A percentile compares a stretch with the other conserved stretches of the same genome.
Evolutionary conservation across 441 rosid species (phyloP).

Genomic region (Pelargonium citronellum): DNA sequence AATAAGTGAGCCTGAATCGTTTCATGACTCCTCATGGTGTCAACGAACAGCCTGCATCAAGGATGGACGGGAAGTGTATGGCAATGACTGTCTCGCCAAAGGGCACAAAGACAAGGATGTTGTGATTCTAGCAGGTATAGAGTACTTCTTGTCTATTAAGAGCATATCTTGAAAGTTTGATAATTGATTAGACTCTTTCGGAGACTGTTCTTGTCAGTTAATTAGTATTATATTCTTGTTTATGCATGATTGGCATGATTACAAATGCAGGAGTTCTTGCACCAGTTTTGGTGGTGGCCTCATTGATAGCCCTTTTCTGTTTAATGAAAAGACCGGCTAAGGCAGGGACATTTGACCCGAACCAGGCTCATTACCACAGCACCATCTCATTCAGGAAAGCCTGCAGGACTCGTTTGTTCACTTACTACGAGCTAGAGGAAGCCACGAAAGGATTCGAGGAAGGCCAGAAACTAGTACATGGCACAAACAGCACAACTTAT

Average conservation of each 20-base stretch:
- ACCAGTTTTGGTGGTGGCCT: conserved; percentile 38
- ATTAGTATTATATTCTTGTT: too few species aligned
- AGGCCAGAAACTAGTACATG: conserved; percentile 41
- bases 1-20: too few species aligned
- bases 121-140: conserved; percentile 52
- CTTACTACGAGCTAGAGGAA: conserved; percentile 61
- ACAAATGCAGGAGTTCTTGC: conserved; percentile 48
- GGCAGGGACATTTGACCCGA: conserved; percentile 27
- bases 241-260: not conserved
- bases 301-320: conserved; percentile 44
- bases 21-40: too few species aligned
- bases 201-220: too few species aligned
- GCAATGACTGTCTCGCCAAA: conserved; percentile 38
- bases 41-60: conserved; percentile 48
- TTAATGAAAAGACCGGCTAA: conserved; percentile 44
- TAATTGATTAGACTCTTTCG: too few species aligned
- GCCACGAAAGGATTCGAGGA: conserved; percentile 60
- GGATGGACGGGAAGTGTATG: conserved; percentile 49
- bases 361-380: conserved; percentile 33
- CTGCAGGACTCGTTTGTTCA: conserved; percentile 52
- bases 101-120: conserved; percentile 37
- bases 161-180: too few species aligned
- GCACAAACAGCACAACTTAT: conserved; percentile 43
- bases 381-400: conserved; percentile 59
- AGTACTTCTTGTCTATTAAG: too few species aligned